Percentiles rank a stretch among this genome's conserved stretches.
Conservation (phyloP, 2,329 filamentous ascomycete species). For the Sclerotinia subarctica region DNA sequence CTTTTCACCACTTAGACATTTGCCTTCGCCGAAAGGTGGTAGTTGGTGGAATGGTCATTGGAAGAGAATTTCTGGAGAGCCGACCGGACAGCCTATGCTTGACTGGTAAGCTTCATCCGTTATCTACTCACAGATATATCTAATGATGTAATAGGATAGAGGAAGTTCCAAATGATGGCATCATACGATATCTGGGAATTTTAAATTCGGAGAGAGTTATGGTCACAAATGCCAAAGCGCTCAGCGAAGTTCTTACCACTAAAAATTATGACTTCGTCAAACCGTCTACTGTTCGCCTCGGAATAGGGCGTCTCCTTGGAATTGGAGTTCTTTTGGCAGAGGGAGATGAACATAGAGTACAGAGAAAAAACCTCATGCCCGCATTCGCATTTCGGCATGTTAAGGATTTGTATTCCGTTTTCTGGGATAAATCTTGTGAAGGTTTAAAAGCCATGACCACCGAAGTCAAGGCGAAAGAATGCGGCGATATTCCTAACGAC, state of each 20-base stretch:
- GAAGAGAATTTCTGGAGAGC: constrained; percentile 39
- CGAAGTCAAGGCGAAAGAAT: constrained; percentile 42
- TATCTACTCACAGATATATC: background rate
- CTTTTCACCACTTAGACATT: constrained; percentile 55
- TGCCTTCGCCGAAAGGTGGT: constrained; percentile 50
- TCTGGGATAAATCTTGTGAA: constrained; percentile 75
- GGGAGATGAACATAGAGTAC: constrained; percentile 83
- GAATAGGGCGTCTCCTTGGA: constrained; percentile 63
- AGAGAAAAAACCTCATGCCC: constrained; percentile 75
- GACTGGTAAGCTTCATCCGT: constrained; percentile 36
- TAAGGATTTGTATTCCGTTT: constrained; percentile 78
- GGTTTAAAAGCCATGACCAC: constrained; percentile 60
- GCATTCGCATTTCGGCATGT: constrained; percentile 84
- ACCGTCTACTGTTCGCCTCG: constrained; percentile 51
- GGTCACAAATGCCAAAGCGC: constrained; percentile 58
- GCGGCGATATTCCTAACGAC: constrained; percentile 40
- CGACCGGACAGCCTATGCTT: constrained; percentile 41
- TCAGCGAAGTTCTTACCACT: constrained; percentile 67
- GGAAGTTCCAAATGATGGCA: constrained; percentile 61
- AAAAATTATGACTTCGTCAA: constrained; percentile 70
- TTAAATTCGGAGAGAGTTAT: constrained; percentile 64
- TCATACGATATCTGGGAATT: constrained; percentile 63
- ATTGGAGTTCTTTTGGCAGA: constrained; percentile 75
- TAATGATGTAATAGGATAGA: constrained; percentile 47
- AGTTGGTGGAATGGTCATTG: constrained; percentile 48